Evolutionary conservation across 2,329 filamentous ascomycete genomes (phyloP).

Genomic region (Scorias spongiosa): DNA sequence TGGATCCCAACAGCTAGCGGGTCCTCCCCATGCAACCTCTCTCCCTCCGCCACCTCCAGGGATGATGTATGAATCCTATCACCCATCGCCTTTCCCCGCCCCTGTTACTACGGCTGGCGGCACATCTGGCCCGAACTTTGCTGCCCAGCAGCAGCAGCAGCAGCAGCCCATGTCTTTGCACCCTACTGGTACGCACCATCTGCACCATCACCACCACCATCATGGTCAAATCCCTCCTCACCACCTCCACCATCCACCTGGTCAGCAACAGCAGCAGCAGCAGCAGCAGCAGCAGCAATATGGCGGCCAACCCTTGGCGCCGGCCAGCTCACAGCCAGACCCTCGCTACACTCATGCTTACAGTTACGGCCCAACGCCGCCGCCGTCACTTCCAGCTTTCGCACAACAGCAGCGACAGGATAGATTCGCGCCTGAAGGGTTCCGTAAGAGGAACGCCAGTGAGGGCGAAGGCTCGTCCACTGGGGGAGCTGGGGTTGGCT

Average conservation of each 20-base stretch:
- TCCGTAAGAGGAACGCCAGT: neutral
- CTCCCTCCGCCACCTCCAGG: constrained; percentile 4
- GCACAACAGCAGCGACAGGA: constrained; percentile 11
- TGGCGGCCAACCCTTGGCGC: constrained; percentile 14
- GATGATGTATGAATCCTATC: constrained; percentile 1
- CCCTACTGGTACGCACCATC: neutral
- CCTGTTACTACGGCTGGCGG: neutral
- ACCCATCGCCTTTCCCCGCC: neutral
- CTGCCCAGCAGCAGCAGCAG: no score
- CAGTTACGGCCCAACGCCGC: constrained; percentile 1
- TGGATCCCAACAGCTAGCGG: neutral
- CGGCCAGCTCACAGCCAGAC: constrained; percentile 9
- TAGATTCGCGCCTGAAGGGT: neutral
- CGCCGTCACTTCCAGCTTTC: constrained; percentile 12
- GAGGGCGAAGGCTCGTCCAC: neutral
- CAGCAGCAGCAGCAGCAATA: constrained; percentile 3
- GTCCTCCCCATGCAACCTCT: neutral
- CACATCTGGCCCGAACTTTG: no score
- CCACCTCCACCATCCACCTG: constrained; percentile 2
- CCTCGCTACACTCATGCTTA: constrained; percentile 2
- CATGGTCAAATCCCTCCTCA: constrained; percentile 1
- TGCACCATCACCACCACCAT: constrained; percentile 1
- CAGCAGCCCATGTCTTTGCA: no score
- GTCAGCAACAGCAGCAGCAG: neutral
- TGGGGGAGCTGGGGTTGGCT: no score